phyloP scores from a whole-genome alignment of 805 yeast genomes.

The Candida michaelii region DNA sequence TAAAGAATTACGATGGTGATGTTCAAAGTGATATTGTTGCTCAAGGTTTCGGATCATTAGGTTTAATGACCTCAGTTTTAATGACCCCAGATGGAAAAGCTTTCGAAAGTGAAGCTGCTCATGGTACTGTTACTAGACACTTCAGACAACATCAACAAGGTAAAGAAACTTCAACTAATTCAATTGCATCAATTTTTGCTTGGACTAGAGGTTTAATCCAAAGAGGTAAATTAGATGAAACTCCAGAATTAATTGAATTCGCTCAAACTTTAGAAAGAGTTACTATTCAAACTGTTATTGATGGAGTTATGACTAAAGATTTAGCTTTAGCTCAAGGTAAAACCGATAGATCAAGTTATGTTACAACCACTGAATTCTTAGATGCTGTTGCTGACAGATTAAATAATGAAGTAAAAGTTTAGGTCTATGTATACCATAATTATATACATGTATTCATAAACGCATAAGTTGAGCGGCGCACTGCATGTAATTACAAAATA shows the following conservation, averaged over 20 bases:
- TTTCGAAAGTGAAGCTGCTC: slow-evolving; percentile 86
- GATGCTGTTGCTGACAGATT: slow-evolving; percentile 71
- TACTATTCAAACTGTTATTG: slow-evolving; percentile 73
- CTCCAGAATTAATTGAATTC: slow-evolving; percentile 68
- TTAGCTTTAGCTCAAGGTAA: slow-evolving; percentile 71
- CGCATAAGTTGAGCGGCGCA: too few species aligned
- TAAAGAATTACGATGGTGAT: slow-evolving; percentile 85
- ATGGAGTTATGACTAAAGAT: slow-evolving; percentile 81
- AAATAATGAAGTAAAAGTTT: slow-evolving; percentile 18
- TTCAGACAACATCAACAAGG: slow-evolving; percentile 81
- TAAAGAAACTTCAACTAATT: slow-evolving; percentile 79
- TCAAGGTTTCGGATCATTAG: slow-evolving; percentile 83
- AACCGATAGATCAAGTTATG: slow-evolving; percentile 60
- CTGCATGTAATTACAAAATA: too few species aligned
- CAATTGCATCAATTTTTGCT: slow-evolving; percentile 82
- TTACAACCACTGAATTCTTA: slow-evolving; percentile 72
- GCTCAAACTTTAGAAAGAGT: slow-evolving; percentile 65
- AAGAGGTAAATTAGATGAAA: slow-evolving; percentile 74
- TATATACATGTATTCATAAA: too few species aligned
- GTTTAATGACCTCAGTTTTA: slow-evolving; percentile 80
- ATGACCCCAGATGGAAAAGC: slow-evolving; percentile 85
- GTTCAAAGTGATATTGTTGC: slow-evolving; percentile 85
- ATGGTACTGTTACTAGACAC: slow-evolving; percentile 86
- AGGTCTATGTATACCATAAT: too few species aligned
- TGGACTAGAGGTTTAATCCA: slow-evolving; percentile 85